These are phyloP conservation scores for Lasiosphaeria ovina DNA, from an alignment of 495 filamentous ascomycete species.

Conservation along the genomic window DNA sequence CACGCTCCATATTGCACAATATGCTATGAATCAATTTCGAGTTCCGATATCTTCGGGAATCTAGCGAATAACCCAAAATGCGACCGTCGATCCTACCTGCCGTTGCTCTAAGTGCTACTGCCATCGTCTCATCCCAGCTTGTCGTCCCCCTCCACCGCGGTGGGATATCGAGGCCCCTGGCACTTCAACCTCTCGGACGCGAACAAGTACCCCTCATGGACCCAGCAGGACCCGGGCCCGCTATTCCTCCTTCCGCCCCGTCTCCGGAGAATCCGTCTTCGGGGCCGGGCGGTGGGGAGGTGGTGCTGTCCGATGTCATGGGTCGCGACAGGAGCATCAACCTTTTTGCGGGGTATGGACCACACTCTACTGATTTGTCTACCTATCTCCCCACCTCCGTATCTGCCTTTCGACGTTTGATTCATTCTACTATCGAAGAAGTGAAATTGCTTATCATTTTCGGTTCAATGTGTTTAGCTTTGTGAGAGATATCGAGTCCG, in stretches of 20 bases:
- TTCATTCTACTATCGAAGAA: too few relatives aligned
- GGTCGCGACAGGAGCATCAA: slow-evolving; percentile 78
- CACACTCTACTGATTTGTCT: not conserved
- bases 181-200: slow-evolving; percentile 12
- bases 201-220: slow-evolving; percentile 39
- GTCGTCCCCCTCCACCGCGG: slow-evolving; percentile 25
- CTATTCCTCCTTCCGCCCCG: slow-evolving; percentile 30
- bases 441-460: not conserved
- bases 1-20: not conserved
- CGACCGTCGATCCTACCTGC: slow-evolving; percentile 14
- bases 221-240: slow-evolving; percentile 35
- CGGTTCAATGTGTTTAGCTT: slow-evolving; percentile 39
- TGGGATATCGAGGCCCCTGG: slow-evolving; percentile 1
- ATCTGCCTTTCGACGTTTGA: too few relatives aligned
- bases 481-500: slow-evolving; percentile 72
- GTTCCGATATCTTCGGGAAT: not conserved
- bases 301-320: slow-evolving; percentile 81
- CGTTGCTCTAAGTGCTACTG: slow-evolving; percentile 18
- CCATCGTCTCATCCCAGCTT: slow-evolving; percentile 27
- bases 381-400: too few relatives aligned
- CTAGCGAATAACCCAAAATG: slow-evolving; percentile 12
- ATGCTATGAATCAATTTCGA: not conserved
- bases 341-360: slow-evolving; percentile 66
- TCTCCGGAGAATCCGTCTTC: slow-evolving; percentile 42
- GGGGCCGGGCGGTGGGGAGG: slow-evolving; percentile 29